Evolutionary conservation across 495 filamentous ascomycete species (phyloP).

Genomic region (Pyrenula massariospora): DNA sequence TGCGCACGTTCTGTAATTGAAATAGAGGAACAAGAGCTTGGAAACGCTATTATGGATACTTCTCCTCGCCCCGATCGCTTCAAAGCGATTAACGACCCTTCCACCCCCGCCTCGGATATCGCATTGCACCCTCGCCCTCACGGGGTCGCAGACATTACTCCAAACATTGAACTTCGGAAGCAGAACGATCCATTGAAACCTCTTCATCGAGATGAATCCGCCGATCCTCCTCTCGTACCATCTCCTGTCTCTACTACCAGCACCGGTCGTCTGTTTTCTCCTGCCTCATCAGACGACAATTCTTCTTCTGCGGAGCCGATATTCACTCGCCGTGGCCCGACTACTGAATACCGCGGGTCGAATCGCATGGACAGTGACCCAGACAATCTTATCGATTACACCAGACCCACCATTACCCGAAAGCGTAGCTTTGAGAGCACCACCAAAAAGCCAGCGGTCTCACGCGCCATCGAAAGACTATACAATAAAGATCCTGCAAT

Average conservation of each 20-base stretch:
- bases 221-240: not conserved
- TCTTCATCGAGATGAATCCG: not conserved
- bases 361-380: too few species aligned
- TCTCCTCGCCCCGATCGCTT: not conserved
- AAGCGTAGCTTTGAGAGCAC: too few species aligned
- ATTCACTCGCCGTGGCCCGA: too few species aligned
- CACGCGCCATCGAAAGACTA: not conserved
- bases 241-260: not conserved
- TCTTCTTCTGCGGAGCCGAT: too few species aligned
- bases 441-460: too few species aligned
- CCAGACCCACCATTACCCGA: too few species aligned
- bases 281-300: not conserved
- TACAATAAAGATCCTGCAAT: not conserved
- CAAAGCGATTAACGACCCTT: not conserved
- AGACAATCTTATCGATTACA: too few species aligned
- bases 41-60: not conserved
- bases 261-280: not conserved
- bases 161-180: not conserved
- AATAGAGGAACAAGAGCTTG: not conserved
- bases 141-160: not conserved
- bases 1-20: too few species aligned
- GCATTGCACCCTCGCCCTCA: not conserved
- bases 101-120: not conserved
- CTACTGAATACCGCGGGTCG: too few species aligned
- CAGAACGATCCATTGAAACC: not conserved